Conservation (phyloP, 345 rosid genomes). For the Murraya koenigii region DNA sequence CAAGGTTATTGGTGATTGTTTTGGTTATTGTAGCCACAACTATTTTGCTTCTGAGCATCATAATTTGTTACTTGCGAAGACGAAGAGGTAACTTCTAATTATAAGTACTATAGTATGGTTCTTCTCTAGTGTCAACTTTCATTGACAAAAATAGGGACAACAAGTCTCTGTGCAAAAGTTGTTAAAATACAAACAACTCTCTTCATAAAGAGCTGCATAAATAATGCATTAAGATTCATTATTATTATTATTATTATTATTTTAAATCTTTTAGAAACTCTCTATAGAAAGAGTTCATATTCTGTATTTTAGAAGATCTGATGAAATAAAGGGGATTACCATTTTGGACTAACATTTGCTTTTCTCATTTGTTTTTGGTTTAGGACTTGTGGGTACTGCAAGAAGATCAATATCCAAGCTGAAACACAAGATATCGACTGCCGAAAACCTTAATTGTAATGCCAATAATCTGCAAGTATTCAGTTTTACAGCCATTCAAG, state of each 20-base stretch:
- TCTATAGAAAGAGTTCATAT: not conserved
- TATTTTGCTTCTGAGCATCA: not conserved
- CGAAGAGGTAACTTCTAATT: not conserved
- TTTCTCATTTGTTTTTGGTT: not conserved
- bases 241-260: too few relatives aligned
- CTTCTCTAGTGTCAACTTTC: too few relatives aligned
- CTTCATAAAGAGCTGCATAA: too few relatives aligned
- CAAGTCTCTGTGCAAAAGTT: too few relatives aligned
- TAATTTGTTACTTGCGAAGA: not conserved
- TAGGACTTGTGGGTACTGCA: not conserved
- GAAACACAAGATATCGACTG: not conserved
- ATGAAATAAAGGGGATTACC: not conserved
- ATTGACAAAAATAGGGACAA: too few relatives aligned
- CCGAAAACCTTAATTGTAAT: conserved; percentile 11
- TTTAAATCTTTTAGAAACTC: too few relatives aligned
- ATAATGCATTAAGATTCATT: too few relatives aligned
- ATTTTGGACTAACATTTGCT: not conserved
- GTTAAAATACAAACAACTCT: not conserved
- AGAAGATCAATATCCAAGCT: not conserved
- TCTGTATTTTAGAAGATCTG: not conserved
- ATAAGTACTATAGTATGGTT: not conserved
- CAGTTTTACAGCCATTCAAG: conserved; percentile 17
- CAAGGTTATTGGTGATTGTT: not conserved
- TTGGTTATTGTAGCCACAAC: not conserved
- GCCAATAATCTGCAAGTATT: conserved; percentile 25